These are phyloP conservation scores for Pogostemon cablin DNA, from an alignment of 257 asterid genomes.

Conservation along the genomic window DNA sequence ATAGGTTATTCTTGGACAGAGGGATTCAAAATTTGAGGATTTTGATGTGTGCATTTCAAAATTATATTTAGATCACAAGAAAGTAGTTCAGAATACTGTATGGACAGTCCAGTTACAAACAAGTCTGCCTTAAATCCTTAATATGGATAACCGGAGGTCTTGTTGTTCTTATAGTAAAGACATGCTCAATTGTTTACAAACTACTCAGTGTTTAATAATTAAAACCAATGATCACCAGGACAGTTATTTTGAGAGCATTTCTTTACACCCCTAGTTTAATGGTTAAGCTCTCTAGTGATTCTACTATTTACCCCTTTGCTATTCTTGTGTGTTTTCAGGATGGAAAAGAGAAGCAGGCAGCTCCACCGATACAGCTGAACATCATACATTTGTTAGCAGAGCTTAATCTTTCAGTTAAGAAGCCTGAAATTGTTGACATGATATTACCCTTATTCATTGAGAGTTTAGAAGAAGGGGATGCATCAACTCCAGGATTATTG, in stretches of 20 bases:
- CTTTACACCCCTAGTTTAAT: constrained; percentile 25
- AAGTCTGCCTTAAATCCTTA: too few species aligned
- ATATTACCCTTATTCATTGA: constrained; percentile 90
- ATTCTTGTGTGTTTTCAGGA: constrained; percentile 54
- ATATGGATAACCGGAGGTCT: constrained; percentile 23
- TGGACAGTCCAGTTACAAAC: background rate
- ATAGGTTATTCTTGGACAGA: background rate
- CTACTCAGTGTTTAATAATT: background rate
- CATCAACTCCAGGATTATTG: constrained; percentile 83
- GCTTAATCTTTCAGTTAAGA: constrained; percentile 67
- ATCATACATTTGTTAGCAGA: constrained; percentile 86
- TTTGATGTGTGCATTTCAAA: background rate
- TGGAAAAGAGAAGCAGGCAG: constrained; percentile 72
- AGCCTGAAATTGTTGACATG: constrained; percentile 95
- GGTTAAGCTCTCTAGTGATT: constrained; percentile 7
- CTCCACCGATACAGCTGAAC: constrained; percentile 83
- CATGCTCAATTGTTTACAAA: constrained; percentile 11
- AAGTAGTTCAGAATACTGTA: background rate
- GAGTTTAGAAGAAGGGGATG: constrained; percentile 98
- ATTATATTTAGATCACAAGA: background rate
- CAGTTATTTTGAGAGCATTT: constrained; percentile 25
- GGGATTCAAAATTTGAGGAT: background rate
- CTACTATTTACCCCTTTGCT: constrained; percentile 22
- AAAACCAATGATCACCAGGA: background rate
- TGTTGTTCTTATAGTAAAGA: constrained; percentile 13